Conservation (phyloP, 1,284 basidiomycete genomes). For the Gymnopus androsaceus region DNA sequence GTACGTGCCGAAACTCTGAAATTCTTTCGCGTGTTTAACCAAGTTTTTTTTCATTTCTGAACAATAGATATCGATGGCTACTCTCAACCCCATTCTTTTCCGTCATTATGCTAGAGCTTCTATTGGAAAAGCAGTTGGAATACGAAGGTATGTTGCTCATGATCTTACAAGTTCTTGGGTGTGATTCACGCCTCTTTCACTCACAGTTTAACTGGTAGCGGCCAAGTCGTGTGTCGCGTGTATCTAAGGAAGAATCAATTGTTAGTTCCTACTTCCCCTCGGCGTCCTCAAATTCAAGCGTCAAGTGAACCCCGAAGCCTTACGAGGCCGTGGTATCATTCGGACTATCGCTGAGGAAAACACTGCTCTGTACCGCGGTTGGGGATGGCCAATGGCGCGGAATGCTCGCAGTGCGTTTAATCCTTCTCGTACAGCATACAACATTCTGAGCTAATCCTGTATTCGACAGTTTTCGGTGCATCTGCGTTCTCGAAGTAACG, state of each 20-base stretch:
- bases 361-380: conserved; percentile 89
- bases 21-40: neutral
- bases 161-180: neutral
- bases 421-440: too few relatives aligned
- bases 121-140: conserved; percentile 73
- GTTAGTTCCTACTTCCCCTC: conserved; percentile 84
- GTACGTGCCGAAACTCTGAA: conserved; percentile 35
- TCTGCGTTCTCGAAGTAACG: conserved; percentile 84
- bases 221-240: conserved; percentile 78
- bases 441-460: too few relatives aligned
- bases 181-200: conserved; percentile 12
- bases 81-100: conserved; percentile 83
- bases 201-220: conserved; percentile 87
- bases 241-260: conserved; percentile 1
- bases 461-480: conserved; percentile 81
- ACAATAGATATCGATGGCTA: conserved; percentile 59
- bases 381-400: conserved; percentile 98
- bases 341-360: conserved; percentile 94
- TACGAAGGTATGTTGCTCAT: conserved; percentile 74
- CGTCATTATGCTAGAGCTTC: conserved; percentile 79
- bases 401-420: conserved; percentile 91
- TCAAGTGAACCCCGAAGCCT: conserved; percentile 95
- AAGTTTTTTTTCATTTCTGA: neutral
- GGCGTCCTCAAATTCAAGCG: conserved; percentile 99
- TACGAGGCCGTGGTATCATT: conserved; percentile 88